Conservation (phyloP, 2,329 filamentous ascomycete species). For the Phoma sp. region DNA sequence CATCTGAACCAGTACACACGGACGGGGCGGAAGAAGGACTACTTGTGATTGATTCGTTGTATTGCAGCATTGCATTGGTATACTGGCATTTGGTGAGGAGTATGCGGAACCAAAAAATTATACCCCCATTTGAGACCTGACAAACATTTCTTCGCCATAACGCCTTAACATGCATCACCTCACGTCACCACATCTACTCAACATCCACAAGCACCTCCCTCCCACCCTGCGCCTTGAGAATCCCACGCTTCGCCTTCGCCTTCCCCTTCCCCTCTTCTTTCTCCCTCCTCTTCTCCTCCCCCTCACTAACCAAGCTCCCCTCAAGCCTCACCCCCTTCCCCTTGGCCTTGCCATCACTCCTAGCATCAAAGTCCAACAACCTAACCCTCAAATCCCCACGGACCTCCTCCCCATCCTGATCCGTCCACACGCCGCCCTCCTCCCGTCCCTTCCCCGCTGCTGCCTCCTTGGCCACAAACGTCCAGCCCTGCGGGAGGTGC, state of each 20-base stretch:
- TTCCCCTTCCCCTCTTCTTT: constrained; percentile 36
- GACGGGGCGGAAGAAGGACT: constrained; percentile 94
- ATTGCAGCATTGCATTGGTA: background rate
- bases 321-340: constrained; percentile 80
- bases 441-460: constrained; percentile 32
- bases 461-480: constrained; percentile 59
- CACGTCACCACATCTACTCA: background rate
- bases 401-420: constrained; percentile 69
- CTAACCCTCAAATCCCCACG: constrained; percentile 15
- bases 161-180: constrained; percentile 3
- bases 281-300: constrained; percentile 62
- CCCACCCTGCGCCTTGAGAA: constrained; percentile 5
- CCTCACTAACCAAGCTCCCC: constrained; percentile 79
- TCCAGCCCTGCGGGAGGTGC: constrained; percentile 79
- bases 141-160: constrained; percentile 3
- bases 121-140: background rate
- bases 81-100: background rate
- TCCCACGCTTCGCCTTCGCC: constrained; percentile 17
- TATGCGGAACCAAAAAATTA: constrained; percentile 2
- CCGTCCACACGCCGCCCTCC: constrained; percentile 76
- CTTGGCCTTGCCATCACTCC: constrained; percentile 66
- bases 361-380: constrained; percentile 86
- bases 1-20: constrained; percentile 93
- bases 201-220: background rate
- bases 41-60: constrained; percentile 64